Evolutionary conservation across 2,329 filamentous ascomycete genomes (phyloP).

Genomic region (Hysterium pulicare): DNA sequence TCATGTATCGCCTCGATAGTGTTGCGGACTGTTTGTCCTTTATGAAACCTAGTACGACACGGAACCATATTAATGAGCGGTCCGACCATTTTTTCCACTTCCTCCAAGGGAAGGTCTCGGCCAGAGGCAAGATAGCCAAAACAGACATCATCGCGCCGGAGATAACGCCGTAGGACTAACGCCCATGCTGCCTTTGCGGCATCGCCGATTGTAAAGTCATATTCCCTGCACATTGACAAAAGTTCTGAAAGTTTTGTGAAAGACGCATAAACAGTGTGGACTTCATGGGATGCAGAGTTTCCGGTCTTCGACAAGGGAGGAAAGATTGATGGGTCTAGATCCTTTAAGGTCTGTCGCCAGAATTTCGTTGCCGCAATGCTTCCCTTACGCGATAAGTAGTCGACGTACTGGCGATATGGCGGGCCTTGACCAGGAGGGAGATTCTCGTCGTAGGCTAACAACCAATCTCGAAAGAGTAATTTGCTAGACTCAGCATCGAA

Average conservation of each 20-base stretch:
- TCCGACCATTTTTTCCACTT: constrained; percentile 45
- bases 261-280: constrained; percentile 24
- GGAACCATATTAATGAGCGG: constrained; percentile 52
- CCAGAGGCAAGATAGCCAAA: constrained; percentile 53
- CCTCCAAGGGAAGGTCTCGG: constrained; percentile 45
- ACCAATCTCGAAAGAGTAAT: constrained; percentile 14
- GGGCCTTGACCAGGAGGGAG: constrained; percentile 12
- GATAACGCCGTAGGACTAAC: constrained; percentile 45
- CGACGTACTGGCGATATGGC: constrained; percentile 6
- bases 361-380: constrained; percentile 18
- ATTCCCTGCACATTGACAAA: constrained; percentile 13
- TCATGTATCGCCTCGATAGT: constrained; percentile 39
- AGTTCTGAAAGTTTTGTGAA: constrained; percentile 10
- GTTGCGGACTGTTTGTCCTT: constrained; percentile 29
- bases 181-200: too few species aligned
- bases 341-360: constrained; percentile 14
- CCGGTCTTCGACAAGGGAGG: constrained; percentile 25
- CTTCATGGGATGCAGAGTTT: constrained; percentile 17
- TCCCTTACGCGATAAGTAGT: constrained; percentile 21
- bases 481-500: constrained; percentile 49
- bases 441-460: constrained; percentile 13
- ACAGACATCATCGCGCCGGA: constrained; percentile 41
- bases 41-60: constrained; percentile 39
- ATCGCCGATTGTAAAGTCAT: constrained; percentile 46
- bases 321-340: constrained; percentile 16